Percentiles rank a stretch among this genome's conserved stretches.
Evolutionary conservation across 1,284 basidiomycete genomes (phyloP).

Genomic region (Coriolopsis trogii): DNA sequence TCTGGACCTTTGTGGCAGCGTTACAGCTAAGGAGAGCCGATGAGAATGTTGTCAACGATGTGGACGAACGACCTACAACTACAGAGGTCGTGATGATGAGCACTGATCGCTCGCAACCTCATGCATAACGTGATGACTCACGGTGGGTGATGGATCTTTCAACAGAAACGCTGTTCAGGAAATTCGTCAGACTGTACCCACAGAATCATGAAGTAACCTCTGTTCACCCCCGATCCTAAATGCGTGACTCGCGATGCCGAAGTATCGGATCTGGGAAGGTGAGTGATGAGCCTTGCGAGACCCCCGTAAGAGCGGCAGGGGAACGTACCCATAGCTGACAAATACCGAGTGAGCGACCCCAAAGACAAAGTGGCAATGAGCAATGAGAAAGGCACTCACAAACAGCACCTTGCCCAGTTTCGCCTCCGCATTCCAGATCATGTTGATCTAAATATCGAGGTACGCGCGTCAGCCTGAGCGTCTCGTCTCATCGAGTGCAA

Average conservation of each 20-base stretch:
- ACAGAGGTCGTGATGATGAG: no score
- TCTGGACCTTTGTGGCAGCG: constrained; percentile 1
- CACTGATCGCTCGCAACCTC: no score
- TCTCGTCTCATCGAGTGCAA: no score
- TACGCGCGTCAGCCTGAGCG: no score
- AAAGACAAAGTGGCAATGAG: neutral
- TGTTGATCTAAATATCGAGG: constrained; percentile 1
- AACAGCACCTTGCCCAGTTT: constrained; percentile 1
- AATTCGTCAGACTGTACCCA: no score
- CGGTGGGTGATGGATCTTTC: no score
- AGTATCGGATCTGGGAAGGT: constrained; percentile 1
- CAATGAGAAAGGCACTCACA: neutral
- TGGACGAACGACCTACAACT: no score
- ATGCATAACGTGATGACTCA: no score
- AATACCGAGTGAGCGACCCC: neutral
- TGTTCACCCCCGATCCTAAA: constrained; percentile 1
- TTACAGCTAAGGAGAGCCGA: neutral
- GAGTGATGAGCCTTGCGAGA: no score
- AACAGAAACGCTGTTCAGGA: no score
- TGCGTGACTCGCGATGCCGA: neutral
- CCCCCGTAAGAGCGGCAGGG: neutral
- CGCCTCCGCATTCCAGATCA: constrained; percentile 4
- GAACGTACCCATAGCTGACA: constrained; percentile 5
- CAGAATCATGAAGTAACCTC: no score
- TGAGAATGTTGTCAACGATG: no score